phyloP scores from a whole-genome alignment of 2,329 filamentous ascomycete genomes.

The Cryphonectria parasitica region DNA sequence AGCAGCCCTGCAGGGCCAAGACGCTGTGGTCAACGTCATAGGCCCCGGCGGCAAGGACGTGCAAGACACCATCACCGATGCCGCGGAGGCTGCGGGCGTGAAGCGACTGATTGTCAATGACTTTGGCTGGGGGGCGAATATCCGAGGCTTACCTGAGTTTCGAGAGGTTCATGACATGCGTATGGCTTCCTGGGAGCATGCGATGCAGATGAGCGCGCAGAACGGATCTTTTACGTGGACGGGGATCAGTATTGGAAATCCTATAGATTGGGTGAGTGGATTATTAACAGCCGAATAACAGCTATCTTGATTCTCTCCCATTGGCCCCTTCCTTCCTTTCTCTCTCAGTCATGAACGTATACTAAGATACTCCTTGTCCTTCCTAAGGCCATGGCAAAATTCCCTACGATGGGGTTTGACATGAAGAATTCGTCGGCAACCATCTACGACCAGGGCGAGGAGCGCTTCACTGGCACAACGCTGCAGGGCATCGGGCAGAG shows the following conservation, averaged over 20 bases:
- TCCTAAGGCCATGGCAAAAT: constrained; percentile 30
- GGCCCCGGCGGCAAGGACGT: constrained; percentile 32
- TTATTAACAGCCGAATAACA: neutral
- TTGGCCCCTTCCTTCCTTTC: neutral
- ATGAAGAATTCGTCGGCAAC: constrained; percentile 35
- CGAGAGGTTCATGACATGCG: constrained; percentile 30
- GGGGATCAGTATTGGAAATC: constrained; percentile 38
- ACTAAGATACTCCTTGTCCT: neutral
- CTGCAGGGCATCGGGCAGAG: constrained; percentile 51
- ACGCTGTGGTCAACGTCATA: constrained; percentile 36
- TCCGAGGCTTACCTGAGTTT: constrained; percentile 35
- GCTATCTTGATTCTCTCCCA: too few relatives aligned
- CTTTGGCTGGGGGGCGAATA: constrained; percentile 36
- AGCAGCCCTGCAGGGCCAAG: constrained; percentile 34
- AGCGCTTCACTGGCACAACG: constrained; percentile 51
- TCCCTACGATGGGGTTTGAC: constrained; percentile 38
- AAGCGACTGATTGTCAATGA: constrained; percentile 36
- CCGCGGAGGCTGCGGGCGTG: constrained; percentile 37
- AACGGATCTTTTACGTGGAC: constrained; percentile 37
- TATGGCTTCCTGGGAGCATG: constrained; percentile 33
- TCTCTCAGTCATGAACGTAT: neutral
- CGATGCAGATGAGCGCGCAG: constrained; percentile 30
- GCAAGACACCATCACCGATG: constrained; percentile 36
- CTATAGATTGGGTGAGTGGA: constrained; percentile 38
- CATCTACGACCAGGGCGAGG: constrained; percentile 56